These are phyloP conservation scores for Pseudocercospora fuligena DNA, from an alignment of 2,329 filamentous ascomycete species.

Conservation along the genomic window DNA sequence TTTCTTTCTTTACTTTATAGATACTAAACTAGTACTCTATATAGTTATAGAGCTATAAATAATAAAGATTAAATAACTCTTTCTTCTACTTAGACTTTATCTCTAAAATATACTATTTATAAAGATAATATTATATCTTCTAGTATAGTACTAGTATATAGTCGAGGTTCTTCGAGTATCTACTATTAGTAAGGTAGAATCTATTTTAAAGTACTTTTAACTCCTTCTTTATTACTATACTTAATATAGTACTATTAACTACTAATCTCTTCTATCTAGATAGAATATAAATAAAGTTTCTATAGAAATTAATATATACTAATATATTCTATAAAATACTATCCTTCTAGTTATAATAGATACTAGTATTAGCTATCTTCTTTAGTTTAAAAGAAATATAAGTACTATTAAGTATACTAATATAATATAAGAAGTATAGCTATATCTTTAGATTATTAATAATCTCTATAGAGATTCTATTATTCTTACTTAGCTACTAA, in stretches of 20 bases:
- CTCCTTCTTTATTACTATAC: background rate
- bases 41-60: no score
- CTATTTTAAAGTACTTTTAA: background rate
- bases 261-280: conserved; percentile 4
- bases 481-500: no score
- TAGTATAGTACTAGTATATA: conserved; percentile 7
- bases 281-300: conserved; percentile 3
- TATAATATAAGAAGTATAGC: no score
- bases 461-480: no score
- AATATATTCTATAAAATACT: conserved; percentile 5
- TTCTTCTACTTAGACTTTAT: no score
- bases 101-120: no score
- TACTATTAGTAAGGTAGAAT: background rate
- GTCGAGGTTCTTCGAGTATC: conserved; percentile 8
- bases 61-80: no score
- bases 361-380: background rate
- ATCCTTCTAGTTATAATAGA: conserved; percentile 7
- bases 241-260: conserved; percentile 1
- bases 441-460: no score
- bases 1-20: conserved; percentile 1
- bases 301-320: background rate
- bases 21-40: conserved; percentile 11
- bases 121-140: no score
- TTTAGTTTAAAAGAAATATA: background rate
- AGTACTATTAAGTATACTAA: background rate